Percentiles rank a stretch among this genome's conserved stretches.
Evolutionary conservation across 805 yeast species (phyloP).

Genomic region (Pichia cabralensis): DNA sequence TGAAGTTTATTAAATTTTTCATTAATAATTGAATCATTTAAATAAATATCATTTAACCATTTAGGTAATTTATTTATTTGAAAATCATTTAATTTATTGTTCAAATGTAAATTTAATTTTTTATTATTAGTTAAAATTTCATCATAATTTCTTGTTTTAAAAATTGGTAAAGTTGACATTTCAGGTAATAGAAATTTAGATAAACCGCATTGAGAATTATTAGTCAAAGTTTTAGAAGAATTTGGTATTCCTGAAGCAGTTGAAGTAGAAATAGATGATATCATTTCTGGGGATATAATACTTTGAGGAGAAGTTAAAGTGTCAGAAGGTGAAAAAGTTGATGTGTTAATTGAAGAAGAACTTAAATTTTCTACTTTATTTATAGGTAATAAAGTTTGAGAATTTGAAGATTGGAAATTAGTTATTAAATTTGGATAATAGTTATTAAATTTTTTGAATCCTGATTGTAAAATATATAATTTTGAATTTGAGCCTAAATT

Average conservation of each 20-base stretch:
- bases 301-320: neutral
- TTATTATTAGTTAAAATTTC: slow-evolving; percentile 28
- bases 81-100: slow-evolving; percentile 14
- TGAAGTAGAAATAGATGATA: slow-evolving; percentile 7
- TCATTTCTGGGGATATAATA: neutral
- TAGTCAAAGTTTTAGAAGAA: neutral
- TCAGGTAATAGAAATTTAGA: slow-evolving; percentile 49
- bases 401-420: neutral
- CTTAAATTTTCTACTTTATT: neutral
- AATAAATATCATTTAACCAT: slow-evolving; percentile 40
- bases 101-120: slow-evolving; percentile 20
- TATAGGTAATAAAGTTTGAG: neutral
- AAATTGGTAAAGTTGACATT: slow-evolving; percentile 31
- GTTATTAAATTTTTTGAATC: slow-evolving; percentile 29
- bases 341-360: neutral
- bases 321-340: neutral
- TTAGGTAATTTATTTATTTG: slow-evolving; percentile 31
- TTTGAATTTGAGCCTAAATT: too few species aligned
- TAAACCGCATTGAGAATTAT: slow-evolving; percentile 23
- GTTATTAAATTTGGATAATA: neutral
- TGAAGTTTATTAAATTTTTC: slow-evolving; percentile 60
- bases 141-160: slow-evolving; percentile 44
- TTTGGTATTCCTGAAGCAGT: slow-evolving; percentile 2
- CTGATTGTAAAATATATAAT: slow-evolving; percentile 33
- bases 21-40: slow-evolving; percentile 27